Percentiles rank a stretch among this genome's conserved stretches.
Conservation (phyloP, 305 asterid genomes). For the Rubia peregrina region DNA sequence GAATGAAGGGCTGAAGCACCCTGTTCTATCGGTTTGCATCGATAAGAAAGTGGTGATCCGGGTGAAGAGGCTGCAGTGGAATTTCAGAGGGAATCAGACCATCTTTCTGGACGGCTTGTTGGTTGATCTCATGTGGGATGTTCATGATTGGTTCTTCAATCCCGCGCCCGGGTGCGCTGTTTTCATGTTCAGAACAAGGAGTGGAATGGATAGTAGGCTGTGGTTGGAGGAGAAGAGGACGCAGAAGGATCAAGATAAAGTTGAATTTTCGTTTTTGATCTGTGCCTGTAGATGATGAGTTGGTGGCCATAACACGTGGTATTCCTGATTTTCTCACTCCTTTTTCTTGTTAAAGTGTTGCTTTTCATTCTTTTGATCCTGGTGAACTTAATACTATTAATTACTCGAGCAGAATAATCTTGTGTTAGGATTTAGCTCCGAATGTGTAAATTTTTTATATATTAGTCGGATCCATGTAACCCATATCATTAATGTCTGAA, state of each 20-base stretch:
- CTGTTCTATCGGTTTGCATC: slow-evolving; percentile 54
- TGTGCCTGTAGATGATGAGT: slow-evolving; percentile 23
- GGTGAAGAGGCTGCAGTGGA: slow-evolving; percentile 63
- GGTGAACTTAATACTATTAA: slow-evolving; percentile 3
- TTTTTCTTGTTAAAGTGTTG: neutral
- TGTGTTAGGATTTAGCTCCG: neutral
- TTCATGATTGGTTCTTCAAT: slow-evolving; percentile 64
- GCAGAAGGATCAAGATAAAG: slow-evolving; percentile 24
- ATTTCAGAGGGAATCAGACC: slow-evolving; percentile 67
- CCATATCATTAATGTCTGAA: neutral
- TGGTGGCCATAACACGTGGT: slow-evolving; percentile 15
- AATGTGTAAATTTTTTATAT: slow-evolving; percentile 4
- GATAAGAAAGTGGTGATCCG: slow-evolving; percentile 53
- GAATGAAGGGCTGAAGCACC: slow-evolving; percentile 49
- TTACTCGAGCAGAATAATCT: slow-evolving; percentile 10
- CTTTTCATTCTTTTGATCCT: slow-evolving; percentile 19
- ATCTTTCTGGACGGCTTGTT: slow-evolving; percentile 58
- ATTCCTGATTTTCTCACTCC: neutral
- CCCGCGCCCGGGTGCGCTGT: slow-evolving; percentile 48
- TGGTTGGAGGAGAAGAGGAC: slow-evolving; percentile 48
- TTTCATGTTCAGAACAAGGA: slow-evolving; percentile 88
- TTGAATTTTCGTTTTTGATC: slow-evolving; percentile 27
- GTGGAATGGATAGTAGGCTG: slow-evolving; percentile 76
- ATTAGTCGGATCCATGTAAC: neutral
- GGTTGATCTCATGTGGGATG: slow-evolving; percentile 76